These are phyloP conservation scores for Corymbia calophylla DNA, from an alignment of 441 rosid genomes.

Conservation along the genomic window DNA sequence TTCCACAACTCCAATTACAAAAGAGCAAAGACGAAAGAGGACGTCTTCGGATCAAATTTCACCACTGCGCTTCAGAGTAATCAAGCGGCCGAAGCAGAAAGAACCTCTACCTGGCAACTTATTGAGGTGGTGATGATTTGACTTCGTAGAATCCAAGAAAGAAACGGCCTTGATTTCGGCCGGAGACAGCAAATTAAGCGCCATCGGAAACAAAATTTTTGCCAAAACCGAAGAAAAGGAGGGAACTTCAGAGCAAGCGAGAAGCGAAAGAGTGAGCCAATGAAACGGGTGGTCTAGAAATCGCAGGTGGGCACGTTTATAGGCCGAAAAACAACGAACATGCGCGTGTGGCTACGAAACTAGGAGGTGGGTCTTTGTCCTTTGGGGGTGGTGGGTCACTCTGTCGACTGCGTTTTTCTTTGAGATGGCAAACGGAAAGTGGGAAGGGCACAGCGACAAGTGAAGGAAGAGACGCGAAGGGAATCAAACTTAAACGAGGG, in stretches of 20 bases:
- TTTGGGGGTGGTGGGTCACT: not conserved
- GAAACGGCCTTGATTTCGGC: slow-evolving; percentile 49
- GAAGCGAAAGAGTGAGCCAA: not conserved
- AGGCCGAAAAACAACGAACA: not conserved
- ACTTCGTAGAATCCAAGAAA: slow-evolving; percentile 48
- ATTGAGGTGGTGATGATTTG: slow-evolving; percentile 15
- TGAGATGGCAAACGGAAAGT: not conserved
- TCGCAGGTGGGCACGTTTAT: not conserved
- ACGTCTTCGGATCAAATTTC: not conserved
- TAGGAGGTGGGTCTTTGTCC: not conserved
- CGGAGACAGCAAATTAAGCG: slow-evolving; percentile 51
- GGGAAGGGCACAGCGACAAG: not conserved
- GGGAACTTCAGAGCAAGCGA: not conserved
- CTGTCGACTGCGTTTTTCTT: not conserved
- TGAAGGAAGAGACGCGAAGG: not conserved
- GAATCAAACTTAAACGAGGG: not conserved
- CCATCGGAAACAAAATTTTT: slow-evolving; percentile 24
- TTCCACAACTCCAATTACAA: not conserved
- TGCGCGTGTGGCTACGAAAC: not conserved
- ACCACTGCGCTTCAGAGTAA: not conserved
- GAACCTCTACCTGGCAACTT: slow-evolving; percentile 41
- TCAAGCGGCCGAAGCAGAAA: not conserved
- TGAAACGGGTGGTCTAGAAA: not conserved
- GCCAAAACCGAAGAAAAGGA: not conserved
- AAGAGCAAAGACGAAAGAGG: not conserved